Conservation (phyloP, 768 basidiomycete species). For the Termitomyces sp. region DNA sequence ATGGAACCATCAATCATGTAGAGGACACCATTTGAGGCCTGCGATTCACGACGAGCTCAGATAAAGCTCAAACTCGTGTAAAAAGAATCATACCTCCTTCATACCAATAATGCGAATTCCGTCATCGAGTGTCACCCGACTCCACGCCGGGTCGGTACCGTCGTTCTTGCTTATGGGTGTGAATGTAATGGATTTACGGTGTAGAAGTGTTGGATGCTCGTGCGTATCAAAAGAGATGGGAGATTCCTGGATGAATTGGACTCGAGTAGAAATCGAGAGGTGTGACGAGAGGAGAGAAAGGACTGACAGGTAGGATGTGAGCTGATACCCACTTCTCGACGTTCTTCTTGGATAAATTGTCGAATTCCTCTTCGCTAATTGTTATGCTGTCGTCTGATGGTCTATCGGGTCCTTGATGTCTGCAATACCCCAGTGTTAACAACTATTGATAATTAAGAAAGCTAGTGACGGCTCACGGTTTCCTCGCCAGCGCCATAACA, state of each 20-base stretch:
- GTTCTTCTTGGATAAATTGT: slow-evolving; percentile 53
- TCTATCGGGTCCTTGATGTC: slow-evolving; percentile 51
- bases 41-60: background rate
- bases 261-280: no score
- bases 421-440: slow-evolving; percentile 19
- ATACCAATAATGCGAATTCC: slow-evolving; percentile 48
- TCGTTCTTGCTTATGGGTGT: slow-evolving; percentile 28
- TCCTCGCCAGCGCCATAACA: slow-evolving; percentile 71
- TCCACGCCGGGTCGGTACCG: slow-evolving; percentile 46
- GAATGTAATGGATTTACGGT: slow-evolving; percentile 55
- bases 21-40: slow-evolving; percentile 52
- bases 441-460: background rate
- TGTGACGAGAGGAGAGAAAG: no score
- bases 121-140: slow-evolving; percentile 48
- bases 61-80: background rate
- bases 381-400: slow-evolving; percentile 34
- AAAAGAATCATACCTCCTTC: slow-evolving; percentile 46
- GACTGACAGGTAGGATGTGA: slow-evolving; percentile 73
- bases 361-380: slow-evolving; percentile 65
- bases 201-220: slow-evolving; percentile 53
- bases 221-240: slow-evolving; percentile 39
- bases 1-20: slow-evolving; percentile 56
- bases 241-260: slow-evolving; percentile 28
- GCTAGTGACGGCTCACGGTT: slow-evolving; percentile 59
- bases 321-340: slow-evolving; percentile 78